Evolutionary conservation across 2,329 filamentous ascomycete genomes (phyloP).

Genomic region (Fusarium verticillioides): DNA sequence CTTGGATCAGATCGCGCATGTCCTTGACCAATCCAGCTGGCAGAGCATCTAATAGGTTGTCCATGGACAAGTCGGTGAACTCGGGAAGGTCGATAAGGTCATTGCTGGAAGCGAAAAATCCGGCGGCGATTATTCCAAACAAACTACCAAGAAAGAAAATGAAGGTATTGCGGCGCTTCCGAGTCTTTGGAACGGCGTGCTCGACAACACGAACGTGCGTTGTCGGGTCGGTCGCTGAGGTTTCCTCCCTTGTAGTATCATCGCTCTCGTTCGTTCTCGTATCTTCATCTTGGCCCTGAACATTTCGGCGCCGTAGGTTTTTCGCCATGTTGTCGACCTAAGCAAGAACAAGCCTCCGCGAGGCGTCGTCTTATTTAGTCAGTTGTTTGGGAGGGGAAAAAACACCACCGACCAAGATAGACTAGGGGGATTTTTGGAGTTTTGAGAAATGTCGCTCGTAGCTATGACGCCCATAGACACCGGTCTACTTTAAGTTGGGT

Average conservation of each 20-base stretch:
- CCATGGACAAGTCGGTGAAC: slow-evolving; percentile 79
- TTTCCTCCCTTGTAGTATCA: slow-evolving; percentile 44
- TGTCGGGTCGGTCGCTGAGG: slow-evolving; percentile 40
- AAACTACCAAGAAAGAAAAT: slow-evolving; percentile 89
- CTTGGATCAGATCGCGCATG: slow-evolving; percentile 85
- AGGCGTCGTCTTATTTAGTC: slow-evolving; percentile 28
- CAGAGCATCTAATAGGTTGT: slow-evolving; percentile 86
- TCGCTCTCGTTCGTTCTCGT: slow-evolving; percentile 35
- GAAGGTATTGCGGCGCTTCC: slow-evolving; percentile 80
- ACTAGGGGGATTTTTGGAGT: slow-evolving; percentile 2
- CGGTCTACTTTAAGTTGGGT: background rate
- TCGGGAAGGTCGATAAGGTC: slow-evolving; percentile 86
- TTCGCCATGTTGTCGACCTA: slow-evolving; percentile 45
- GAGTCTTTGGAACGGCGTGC: slow-evolving; percentile 58
- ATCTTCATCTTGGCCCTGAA: slow-evolving; percentile 33
- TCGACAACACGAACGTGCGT: slow-evolving; percentile 58
- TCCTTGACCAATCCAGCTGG: slow-evolving; percentile 88
- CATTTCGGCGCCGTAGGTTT: slow-evolving; percentile 49
- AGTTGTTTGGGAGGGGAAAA: slow-evolving; percentile 3
- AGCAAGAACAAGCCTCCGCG: slow-evolving; percentile 28
- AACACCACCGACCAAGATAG: background rate
- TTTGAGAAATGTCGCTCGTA: slow-evolving; percentile 20
- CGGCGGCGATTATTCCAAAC: slow-evolving; percentile 88
- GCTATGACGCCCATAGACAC: slow-evolving; percentile 39
- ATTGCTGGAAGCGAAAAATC: slow-evolving; percentile 89